Evolutionary conservation across 78 protist species (phyloP).

Genomic region (Bodo saltans): DNA sequence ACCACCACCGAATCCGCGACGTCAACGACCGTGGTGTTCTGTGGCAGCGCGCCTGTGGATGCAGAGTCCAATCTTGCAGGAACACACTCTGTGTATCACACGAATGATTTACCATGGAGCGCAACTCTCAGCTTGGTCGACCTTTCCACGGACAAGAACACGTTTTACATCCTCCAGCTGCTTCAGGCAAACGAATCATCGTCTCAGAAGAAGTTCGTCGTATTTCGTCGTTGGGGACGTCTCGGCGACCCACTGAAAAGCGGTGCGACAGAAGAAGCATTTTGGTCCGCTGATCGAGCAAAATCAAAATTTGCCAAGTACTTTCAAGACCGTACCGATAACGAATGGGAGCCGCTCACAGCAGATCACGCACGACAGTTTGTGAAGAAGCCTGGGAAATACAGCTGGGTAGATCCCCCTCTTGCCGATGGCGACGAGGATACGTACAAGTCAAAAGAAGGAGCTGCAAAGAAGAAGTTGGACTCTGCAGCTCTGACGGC

Average conservation of each 20-base stretch:
- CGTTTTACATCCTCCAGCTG: constrained; percentile 38
- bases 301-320: constrained; percentile 10
- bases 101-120: too few relatives aligned
- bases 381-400: constrained; percentile 22
- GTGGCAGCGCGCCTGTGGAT: too few relatives aligned
- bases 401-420: constrained; percentile 9
- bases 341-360: constrained; percentile 38
- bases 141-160: constrained; percentile 17
- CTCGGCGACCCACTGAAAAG: constrained; percentile 1
- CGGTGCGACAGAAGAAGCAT: constrained; percentile 17
- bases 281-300: too few relatives aligned
- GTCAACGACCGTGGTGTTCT: too few relatives aligned
- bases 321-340: constrained; percentile 35
- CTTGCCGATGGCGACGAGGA: not conserved
- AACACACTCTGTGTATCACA: too few relatives aligned
- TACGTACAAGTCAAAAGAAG: too few relatives aligned
- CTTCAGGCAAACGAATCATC: constrained; percentile 10
- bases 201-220: not conserved
- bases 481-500: too few relatives aligned
- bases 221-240: constrained; percentile 20
- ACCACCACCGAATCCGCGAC: too few relatives aligned
- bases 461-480: too few relatives aligned
- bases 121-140: constrained; percentile 27
- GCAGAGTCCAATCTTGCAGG: too few relatives aligned
- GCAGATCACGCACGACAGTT: not conserved